phyloP scores from a whole-genome alignment of 2,329 filamentous ascomycete genomes.

The Tympanopsis confertula region DNA sequence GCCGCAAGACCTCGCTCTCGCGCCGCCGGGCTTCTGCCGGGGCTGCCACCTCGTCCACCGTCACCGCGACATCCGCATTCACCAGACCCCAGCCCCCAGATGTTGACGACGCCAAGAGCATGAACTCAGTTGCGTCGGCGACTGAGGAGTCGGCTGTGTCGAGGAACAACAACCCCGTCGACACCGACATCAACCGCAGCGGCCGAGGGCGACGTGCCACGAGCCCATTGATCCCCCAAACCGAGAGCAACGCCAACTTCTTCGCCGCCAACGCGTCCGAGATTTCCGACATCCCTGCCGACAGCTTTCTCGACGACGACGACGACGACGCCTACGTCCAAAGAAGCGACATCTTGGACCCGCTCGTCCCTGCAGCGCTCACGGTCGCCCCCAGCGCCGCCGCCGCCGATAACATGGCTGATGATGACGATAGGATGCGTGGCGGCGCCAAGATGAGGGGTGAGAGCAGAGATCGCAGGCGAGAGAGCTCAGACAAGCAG shows the following conservation, averaged over 20 bases:
- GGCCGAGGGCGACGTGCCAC: conserved; percentile 47
- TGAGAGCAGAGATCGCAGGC: conserved; percentile 17
- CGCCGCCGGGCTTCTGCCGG: conserved; percentile 19
- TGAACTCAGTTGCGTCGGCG: conserved; percentile 65
- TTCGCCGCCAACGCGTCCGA: conserved; percentile 63
- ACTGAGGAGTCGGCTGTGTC: conserved; percentile 71
- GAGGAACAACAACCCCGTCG: conserved; percentile 74
- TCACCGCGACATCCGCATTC: conserved; percentile 32
- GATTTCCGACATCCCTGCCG: conserved; percentile 63
- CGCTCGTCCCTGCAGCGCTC: conserved; percentile 24
- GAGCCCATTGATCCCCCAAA: conserved; percentile 53
- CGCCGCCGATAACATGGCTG: conserved; percentile 27
- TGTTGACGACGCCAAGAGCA: conserved; percentile 52
- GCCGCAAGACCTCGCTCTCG: conserved; percentile 50
- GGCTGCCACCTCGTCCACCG: conserved; percentile 53
- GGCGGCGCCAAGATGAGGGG: conserved; percentile 27
- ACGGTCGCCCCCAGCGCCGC: conserved; percentile 23
- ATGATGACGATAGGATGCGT: conserved; percentile 14
- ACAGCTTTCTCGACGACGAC: conserved; percentile 50
- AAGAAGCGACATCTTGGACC: conserved; percentile 27
- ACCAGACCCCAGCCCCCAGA: conserved; percentile 31
- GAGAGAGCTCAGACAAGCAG: conserved; percentile 14
- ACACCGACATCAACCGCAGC: conserved; percentile 54
- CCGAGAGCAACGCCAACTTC: conserved; percentile 49
- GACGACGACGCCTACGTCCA: conserved; percentile 28